Conservation (phyloP, 2,329 filamentous ascomycete species). For the Neofusicoccum umdonicola region DNA sequence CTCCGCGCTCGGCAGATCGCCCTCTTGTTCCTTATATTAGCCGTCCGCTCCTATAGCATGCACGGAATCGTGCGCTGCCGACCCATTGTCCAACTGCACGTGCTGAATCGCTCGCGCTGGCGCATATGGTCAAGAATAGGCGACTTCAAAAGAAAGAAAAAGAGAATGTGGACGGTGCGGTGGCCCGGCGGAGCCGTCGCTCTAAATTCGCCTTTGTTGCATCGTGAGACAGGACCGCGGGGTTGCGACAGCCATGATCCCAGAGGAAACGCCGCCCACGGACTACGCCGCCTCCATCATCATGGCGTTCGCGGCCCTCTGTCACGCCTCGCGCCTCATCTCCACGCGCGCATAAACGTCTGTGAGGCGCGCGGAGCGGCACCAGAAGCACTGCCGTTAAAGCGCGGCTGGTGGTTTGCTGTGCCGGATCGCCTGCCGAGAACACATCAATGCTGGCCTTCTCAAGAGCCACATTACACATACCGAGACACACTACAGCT, state of each 20-base stretch:
- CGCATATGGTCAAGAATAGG: background rate
- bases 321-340: slow-evolving; percentile 5
- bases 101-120: background rate
- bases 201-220: slow-evolving; percentile 1
- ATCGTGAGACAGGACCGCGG: slow-evolving; percentile 14
- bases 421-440: background rate
- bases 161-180: background rate
- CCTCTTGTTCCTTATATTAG: background rate
- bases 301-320: slow-evolving; percentile 2
- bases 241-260: slow-evolving; percentile 12
- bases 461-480: background rate
- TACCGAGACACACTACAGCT: background rate
- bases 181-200: background rate
- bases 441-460: background rate
- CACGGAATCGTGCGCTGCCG: background rate
- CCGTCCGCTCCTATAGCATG: background rate
- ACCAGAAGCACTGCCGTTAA: background rate
- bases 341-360: background rate
- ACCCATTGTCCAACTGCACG: background rate
- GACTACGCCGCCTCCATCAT: background rate
- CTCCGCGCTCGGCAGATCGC: background rate
- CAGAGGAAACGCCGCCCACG: background rate
- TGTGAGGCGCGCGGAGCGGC: background rate
- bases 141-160: background rate
- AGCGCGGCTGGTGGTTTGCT: background rate